phyloP scores from a whole-genome alignment of 371 early-diverging fungal genomes.

The Syncephalastrum sp. region DNA sequence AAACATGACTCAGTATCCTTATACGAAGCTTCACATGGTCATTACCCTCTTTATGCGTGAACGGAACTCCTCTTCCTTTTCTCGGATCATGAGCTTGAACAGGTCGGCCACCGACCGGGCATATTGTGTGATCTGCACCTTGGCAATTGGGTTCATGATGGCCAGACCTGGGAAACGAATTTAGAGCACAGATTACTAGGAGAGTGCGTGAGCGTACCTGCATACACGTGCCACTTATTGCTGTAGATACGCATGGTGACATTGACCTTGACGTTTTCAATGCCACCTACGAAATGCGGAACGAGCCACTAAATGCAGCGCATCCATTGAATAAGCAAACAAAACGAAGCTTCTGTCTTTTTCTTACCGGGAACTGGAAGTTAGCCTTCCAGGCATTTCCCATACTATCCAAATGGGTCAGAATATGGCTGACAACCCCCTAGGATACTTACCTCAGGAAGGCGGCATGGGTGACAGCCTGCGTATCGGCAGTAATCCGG shows the following conservation, averaged over 20 bases:
- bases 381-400: slow-evolving; percentile 93
- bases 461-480: slow-evolving; percentile 95
- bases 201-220: slow-evolving; percentile 48
- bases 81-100: slow-evolving; percentile 93
- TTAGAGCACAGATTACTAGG: background rate
- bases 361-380: slow-evolving; percentile 73
- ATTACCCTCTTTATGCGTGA: slow-evolving; percentile 62
- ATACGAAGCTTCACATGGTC: background rate
- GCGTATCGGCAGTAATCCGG: slow-evolving; percentile 95
- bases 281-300: slow-evolving; percentile 84
- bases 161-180: slow-evolving; percentile 66
- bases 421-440: background rate
- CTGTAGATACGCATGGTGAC: slow-evolving; percentile 90
- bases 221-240: slow-evolving; percentile 97
- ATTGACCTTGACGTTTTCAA: slow-evolving; percentile 94
- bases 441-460: slow-evolving; percentile 64
- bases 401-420: slow-evolving; percentile 55
- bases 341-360: background rate
- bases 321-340: background rate
- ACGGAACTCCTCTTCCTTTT: slow-evolving; percentile 77
- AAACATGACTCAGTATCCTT: background rate
- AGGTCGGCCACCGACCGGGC: slow-evolving; percentile 84
- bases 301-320: slow-evolving; percentile 70
- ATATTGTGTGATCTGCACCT: slow-evolving; percentile 84
- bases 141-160: slow-evolving; percentile 90